Percentiles rank a stretch among this genome's conserved stretches.
Evolutionary conservation across 352 stramenopile species (phyloP).

Genomic region (Pythium vanterpoolii): DNA sequence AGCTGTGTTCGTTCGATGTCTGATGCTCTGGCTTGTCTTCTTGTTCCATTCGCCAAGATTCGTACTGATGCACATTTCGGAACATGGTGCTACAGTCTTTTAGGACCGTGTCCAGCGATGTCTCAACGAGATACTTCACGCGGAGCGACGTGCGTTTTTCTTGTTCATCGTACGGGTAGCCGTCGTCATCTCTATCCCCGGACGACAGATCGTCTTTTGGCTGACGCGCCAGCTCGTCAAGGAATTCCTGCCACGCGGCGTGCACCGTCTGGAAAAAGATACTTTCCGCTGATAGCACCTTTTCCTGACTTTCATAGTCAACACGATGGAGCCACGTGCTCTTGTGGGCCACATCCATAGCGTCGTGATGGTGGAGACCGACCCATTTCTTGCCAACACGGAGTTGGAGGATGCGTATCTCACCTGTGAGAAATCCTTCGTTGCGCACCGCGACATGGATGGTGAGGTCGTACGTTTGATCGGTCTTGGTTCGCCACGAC

Average conservation of each 20-base stretch:
- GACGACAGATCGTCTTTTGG: constrained; percentile 41
- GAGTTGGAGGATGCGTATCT: constrained; percentile 48
- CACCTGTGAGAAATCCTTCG: constrained; percentile 51
- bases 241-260: constrained; percentile 49
- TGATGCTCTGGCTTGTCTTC: constrained; percentile 48
- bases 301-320: constrained; percentile 52
- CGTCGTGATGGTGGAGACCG: constrained; percentile 56
- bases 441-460: constrained; percentile 38
- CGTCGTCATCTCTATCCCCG: constrained; percentile 22
- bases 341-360: constrained; percentile 28
- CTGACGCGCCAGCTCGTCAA: constrained; percentile 45
- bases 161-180: constrained; percentile 50
- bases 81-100: constrained; percentile 54
- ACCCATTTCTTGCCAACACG: constrained; percentile 65
- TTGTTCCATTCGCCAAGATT: constrained; percentile 70
- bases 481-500: constrained; percentile 62
- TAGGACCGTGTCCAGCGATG: constrained; percentile 48
- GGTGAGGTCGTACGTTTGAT: constrained; percentile 62
- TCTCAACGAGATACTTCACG: constrained; percentile 62
- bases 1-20: constrained; percentile 31
- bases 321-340: constrained; percentile 61
- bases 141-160: constrained; percentile 51
- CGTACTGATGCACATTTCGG: constrained; percentile 40
- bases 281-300: constrained; percentile 33
- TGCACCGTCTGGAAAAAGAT: constrained; percentile 57